These are phyloP conservation scores for Boletales sp. DNA, from an alignment of 768 basidiomycete species.

Conservation along the genomic window DNA sequence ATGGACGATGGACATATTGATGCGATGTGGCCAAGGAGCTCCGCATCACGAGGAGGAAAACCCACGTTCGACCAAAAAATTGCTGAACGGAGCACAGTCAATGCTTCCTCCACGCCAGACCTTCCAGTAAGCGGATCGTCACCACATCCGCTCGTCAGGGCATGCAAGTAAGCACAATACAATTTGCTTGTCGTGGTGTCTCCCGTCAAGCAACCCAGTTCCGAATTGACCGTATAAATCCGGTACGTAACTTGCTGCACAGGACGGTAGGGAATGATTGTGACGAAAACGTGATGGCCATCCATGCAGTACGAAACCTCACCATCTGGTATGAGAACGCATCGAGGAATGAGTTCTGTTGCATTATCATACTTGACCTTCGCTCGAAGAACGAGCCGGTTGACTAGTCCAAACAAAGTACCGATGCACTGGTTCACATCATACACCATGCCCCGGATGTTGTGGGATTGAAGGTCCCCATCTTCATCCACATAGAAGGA, in stretches of 20 bases:
- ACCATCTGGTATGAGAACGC: slow-evolving; percentile 39
- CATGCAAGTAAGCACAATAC: slow-evolving; percentile 42
- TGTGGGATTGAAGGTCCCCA: slow-evolving; percentile 34
- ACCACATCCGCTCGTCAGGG: slow-evolving; percentile 37
- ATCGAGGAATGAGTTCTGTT: neutral
- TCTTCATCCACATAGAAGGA: slow-evolving; percentile 34
- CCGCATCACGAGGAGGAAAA: slow-evolving; percentile 23
- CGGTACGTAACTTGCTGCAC: slow-evolving; percentile 14
- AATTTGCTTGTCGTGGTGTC: slow-evolving; percentile 26
- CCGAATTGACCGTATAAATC: slow-evolving; percentile 28
- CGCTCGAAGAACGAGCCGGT: slow-evolving; percentile 36
- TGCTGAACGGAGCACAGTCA: slow-evolving; percentile 36
- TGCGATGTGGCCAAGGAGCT: slow-evolving; percentile 32
- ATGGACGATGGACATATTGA: slow-evolving; percentile 26
- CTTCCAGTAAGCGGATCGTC: slow-evolving; percentile 41
- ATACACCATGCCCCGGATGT: slow-evolving; percentile 38
- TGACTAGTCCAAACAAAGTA: slow-evolving; percentile 40
- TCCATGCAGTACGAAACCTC: neutral
- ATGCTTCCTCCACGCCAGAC: slow-evolving; percentile 44
- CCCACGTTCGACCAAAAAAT: slow-evolving; percentile 36
- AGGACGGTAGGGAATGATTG: neutral
- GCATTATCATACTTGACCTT: neutral
- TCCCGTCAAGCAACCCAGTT: slow-evolving; percentile 27
- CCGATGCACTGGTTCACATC: slow-evolving; percentile 37
- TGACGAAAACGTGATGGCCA: slow-evolving; percentile 9